Conservation (phyloP, 441 rosid genomes). For the Caryocar brasiliense region DNA sequence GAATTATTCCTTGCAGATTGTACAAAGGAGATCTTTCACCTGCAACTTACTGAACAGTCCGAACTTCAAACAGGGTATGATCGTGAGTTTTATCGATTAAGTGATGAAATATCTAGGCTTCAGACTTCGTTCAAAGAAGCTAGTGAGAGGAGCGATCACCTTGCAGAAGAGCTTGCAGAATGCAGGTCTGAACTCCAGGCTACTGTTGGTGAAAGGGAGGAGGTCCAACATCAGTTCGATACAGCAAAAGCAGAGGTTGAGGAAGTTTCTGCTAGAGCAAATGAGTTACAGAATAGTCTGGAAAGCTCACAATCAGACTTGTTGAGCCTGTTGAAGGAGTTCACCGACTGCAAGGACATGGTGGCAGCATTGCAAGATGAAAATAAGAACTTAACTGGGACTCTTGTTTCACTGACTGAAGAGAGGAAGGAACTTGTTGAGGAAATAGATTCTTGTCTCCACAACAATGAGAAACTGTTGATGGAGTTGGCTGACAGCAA, state of each 20-base stretch:
- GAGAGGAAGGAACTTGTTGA: constrained; percentile 42
- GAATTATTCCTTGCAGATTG: constrained; percentile 57
- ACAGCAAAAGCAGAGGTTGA: constrained; percentile 40
- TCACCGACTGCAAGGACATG: constrained; percentile 36
- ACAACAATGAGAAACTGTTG: constrained; percentile 48
- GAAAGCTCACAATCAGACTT: constrained; percentile 45
- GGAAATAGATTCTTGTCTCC: constrained; percentile 29
- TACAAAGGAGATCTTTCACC: constrained; percentile 45
- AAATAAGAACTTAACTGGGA: constrained; percentile 39
- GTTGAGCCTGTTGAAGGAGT: constrained; percentile 35
- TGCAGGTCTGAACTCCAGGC: constrained; percentile 63
- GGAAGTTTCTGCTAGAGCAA: constrained; percentile 41
- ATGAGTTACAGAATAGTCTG: constrained; percentile 50
- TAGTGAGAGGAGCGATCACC: constrained; percentile 33
- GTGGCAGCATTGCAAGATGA: constrained; percentile 37
- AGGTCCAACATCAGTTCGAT: constrained; percentile 42
- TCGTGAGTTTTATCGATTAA: constrained; percentile 32
- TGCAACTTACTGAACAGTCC: constrained; percentile 65
- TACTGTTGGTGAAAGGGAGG: constrained; percentile 39
- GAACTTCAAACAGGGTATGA: constrained; percentile 40
- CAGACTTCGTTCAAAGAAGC: constrained; percentile 36
- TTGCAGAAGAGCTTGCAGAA: constrained; percentile 52
- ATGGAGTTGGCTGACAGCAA: constrained; percentile 53
- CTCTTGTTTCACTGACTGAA: constrained; percentile 38
- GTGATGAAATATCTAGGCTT: constrained; percentile 46